phyloP scores from a whole-genome alignment of 2,329 filamentous ascomycete species.

The Ascomycota sp. region DNA sequence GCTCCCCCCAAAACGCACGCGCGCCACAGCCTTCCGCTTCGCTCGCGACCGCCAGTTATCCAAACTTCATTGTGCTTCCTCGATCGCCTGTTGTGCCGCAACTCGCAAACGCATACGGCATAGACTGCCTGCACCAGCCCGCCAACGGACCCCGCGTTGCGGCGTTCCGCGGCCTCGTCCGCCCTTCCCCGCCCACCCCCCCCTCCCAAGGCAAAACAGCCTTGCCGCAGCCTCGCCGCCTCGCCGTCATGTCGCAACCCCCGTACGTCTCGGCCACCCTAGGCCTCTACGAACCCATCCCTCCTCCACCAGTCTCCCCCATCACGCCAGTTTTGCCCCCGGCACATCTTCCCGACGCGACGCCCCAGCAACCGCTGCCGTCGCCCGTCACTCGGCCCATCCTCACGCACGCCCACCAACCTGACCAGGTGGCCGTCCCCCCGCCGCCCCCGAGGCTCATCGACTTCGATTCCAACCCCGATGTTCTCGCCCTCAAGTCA shows the following conservation, averaged over 20 bases:
- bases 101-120: too few relatives aligned
- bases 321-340: slow-evolving; percentile 29
- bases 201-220: neutral
- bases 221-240: neutral
- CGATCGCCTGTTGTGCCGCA: too few relatives aligned
- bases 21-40: too few relatives aligned
- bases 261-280: too few relatives aligned
- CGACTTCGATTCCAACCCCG: slow-evolving; percentile 48
- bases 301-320: slow-evolving; percentile 31
- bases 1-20: too few relatives aligned
- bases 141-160: too few relatives aligned
- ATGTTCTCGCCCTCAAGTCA: slow-evolving; percentile 69
- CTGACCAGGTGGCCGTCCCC: slow-evolving; percentile 17
- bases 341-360: slow-evolving; percentile 9
- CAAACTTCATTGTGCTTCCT: too few relatives aligned
- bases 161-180: too few relatives aligned
- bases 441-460: slow-evolving; percentile 31
- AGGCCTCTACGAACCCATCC: slow-evolving; percentile 20
- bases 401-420: slow-evolving; percentile 25
- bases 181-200: neutral
- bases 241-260: slow-evolving; percentile 12
- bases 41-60: too few relatives aligned
- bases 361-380: slow-evolving; percentile 3
- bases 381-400: slow-evolving; percentile 8
- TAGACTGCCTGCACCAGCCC: too few relatives aligned